phyloP scores from a whole-genome alignment of 2,329 filamentous ascomycete species.

The Diplodia seriata region DNA sequence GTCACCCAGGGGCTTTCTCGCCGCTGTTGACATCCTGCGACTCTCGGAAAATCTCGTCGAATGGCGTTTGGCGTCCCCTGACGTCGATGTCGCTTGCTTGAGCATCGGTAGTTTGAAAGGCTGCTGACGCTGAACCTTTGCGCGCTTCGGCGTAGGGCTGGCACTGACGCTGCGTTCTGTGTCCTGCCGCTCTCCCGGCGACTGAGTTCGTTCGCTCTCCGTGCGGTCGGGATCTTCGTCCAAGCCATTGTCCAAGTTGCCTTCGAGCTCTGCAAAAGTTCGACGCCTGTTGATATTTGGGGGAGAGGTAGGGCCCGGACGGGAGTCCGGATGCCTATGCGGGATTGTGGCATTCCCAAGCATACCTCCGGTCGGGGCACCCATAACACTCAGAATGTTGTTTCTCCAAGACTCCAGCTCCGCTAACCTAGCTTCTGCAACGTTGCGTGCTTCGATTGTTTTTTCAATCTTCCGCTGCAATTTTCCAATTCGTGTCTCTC shows the following conservation, averaged over 20 bases:
- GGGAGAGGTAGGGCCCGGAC: not conserved
- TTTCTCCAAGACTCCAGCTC: constrained; percentile 40
- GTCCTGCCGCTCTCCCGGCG: not conserved
- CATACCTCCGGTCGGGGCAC: constrained; percentile 14
- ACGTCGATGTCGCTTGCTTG: not conserved
- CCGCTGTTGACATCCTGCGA: constrained; percentile 35
- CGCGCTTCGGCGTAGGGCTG: constrained; percentile 51
- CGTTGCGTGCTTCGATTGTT: constrained; percentile 39
- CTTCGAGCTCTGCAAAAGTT: constrained; percentile 3
- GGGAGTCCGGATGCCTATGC: not conserved
- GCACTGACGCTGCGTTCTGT: not conserved
- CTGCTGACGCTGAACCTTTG: constrained; percentile 42
- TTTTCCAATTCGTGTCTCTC: not conserved
- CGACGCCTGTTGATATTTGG: constrained; percentile 2
- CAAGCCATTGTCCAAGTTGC: not conserved
- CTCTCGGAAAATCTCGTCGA: constrained; percentile 17
- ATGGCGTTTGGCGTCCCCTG: constrained; percentile 1
- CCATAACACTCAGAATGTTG: constrained; percentile 40
- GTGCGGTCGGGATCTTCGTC: constrained; percentile 10
- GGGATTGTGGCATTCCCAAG: not conserved
- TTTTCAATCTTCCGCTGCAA: constrained; percentile 24
- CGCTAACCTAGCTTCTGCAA: constrained; percentile 30
- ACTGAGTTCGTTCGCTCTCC: constrained; percentile 3
- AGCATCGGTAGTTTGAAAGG: constrained; percentile 43
- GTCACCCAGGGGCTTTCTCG: constrained; percentile 41